Percentiles rank a stretch among this genome's conserved stretches.
These are phyloP conservation scores for Mucor lusitanicus DNA, from an alignment of 371 early-diverging fungal species.

Conservation along the genomic window DNA sequence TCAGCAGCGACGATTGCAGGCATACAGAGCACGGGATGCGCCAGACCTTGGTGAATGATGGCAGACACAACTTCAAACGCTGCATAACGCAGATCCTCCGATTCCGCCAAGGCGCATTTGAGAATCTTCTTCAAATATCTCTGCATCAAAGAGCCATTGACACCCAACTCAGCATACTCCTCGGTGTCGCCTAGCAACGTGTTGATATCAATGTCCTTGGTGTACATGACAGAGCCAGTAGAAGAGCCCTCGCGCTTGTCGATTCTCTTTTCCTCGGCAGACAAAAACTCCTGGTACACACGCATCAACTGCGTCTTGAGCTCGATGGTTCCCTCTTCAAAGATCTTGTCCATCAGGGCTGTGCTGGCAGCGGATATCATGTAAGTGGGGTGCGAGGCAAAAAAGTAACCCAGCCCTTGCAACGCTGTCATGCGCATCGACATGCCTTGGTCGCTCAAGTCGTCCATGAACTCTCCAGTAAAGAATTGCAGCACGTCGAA, in stretches of 20 bases:
- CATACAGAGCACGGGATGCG: constrained; percentile 86
- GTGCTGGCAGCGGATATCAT: constrained; percentile 63
- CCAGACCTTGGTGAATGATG: constrained; percentile 83
- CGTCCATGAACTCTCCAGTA: constrained; percentile 18
- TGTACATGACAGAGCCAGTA: constrained; percentile 10
- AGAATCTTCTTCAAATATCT: constrained; percentile 74
- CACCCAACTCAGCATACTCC: constrained; percentile 81
- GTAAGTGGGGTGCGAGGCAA: constrained; percentile 68
- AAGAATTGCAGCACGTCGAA: constrained; percentile 31
- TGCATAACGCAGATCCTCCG: constrained; percentile 49
- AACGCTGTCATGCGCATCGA: constrained; percentile 28
- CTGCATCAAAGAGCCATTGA: constrained; percentile 85
- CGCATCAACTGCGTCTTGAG: constrained; percentile 71
- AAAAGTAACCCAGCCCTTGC: constrained; percentile 67
- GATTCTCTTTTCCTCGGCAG: constrained; percentile 59
- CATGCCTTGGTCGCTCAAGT: constrained; percentile 12
- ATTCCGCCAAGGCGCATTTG: constrained; percentile 60
- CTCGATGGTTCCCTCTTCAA: constrained; percentile 45
- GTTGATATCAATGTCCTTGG: constrained; percentile 64
- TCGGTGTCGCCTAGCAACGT: constrained; percentile 79
- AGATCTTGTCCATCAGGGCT: constrained; percentile 68
- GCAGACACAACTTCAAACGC: constrained; percentile 80
- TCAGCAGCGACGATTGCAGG: constrained; percentile 86
- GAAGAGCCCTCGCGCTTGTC: constrained; percentile 34
- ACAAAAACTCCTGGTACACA: constrained; percentile 71